These are phyloP conservation scores for Leccinum boreale DNA, from an alignment of 768 basidiomycete genomes.

Conservation along the genomic window DNA sequence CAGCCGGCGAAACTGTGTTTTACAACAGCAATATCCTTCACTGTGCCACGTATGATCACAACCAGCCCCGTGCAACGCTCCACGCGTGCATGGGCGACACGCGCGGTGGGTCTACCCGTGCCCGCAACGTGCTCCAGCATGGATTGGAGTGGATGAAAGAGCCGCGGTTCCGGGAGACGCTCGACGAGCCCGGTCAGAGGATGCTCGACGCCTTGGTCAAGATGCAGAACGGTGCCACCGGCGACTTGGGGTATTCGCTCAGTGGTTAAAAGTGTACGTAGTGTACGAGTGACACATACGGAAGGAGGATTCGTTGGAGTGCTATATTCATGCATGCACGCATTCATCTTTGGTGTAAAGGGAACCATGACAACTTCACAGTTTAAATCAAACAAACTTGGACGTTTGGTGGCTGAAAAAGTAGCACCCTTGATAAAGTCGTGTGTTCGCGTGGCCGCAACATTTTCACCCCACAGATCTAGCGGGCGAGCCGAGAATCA, in stretches of 20 bases:
- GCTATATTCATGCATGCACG: not conserved
- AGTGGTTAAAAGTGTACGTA: slow-evolving; percentile 21
- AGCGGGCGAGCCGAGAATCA: not conserved
- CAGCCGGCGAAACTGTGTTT: slow-evolving; percentile 72
- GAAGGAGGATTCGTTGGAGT: not conserved
- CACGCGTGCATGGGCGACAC: slow-evolving; percentile 67
- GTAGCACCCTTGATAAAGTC: slow-evolving; percentile 1
- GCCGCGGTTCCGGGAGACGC: slow-evolving; percentile 40
- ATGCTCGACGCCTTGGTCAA: slow-evolving; percentile 61
- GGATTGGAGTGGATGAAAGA: slow-evolving; percentile 69
- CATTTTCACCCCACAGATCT: not conserved
- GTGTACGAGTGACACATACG: not conserved
- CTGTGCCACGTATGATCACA: slow-evolving; percentile 59
- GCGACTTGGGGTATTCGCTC: slow-evolving; percentile 53
- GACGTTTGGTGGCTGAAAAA: not conserved
- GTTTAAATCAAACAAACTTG: not conserved
- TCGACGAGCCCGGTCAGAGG: slow-evolving; percentile 43
- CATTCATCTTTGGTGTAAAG: not conserved
- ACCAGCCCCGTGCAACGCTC: slow-evolving; percentile 55
- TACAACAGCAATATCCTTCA: slow-evolving; percentile 81
- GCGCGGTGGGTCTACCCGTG: slow-evolving; percentile 58
- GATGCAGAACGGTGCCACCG: slow-evolving; percentile 44
- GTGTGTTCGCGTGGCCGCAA: not conserved
- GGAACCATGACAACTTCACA: not conserved
- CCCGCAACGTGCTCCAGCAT: slow-evolving; percentile 74